Conservation (phyloP, 2,329 filamentous ascomycete species). For the Fusarium sp. region DNA sequence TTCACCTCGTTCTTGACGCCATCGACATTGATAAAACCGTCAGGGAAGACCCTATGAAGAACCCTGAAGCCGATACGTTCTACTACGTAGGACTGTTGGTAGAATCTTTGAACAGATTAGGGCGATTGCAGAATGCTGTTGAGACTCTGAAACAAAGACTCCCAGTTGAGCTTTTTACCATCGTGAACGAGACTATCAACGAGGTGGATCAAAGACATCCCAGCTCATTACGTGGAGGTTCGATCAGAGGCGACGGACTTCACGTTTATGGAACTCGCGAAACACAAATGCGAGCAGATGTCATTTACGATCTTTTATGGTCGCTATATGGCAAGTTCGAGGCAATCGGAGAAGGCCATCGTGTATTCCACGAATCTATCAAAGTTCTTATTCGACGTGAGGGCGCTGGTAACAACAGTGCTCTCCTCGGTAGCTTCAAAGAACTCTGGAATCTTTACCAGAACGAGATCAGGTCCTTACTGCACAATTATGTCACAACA, state of each 20-base stretch:
- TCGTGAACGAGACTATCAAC: conserved; percentile 94
- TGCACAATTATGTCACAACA: conserved; percentile 96
- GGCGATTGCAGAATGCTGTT: conserved; percentile 85
- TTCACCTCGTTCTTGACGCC: conserved; percentile 70
- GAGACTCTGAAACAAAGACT: conserved; percentile 93
- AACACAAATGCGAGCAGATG: conserved; percentile 82
- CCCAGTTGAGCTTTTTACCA: conserved; percentile 91
- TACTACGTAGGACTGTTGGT: conserved; percentile 90
- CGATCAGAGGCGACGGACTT: conserved; percentile 66
- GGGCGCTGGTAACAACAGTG: conserved; percentile 72
- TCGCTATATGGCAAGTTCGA: conserved; percentile 97
- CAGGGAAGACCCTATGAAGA: conserved; percentile 89
- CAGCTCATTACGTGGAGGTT: conserved; percentile 75
- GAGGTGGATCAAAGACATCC: conserved; percentile 95
- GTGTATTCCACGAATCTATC: conserved; percentile 92
- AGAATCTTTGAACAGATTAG: conserved; percentile 91
- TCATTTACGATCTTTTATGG: conserved; percentile 92
- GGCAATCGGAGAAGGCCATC: conserved; percentile 94
- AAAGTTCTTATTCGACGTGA: conserved; percentile 88
- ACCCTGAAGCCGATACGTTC: conserved; percentile 95
- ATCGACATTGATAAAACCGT: conserved; percentile 73
- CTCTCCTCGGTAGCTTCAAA: conserved; percentile 88
- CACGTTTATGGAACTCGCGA: conserved; percentile 76
- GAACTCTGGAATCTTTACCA: conserved; percentile 98
- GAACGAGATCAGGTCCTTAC: conserved; percentile 92